Conservation (phyloP, 163 green algal genomes). For the Scenedesmus sp. region DNA sequence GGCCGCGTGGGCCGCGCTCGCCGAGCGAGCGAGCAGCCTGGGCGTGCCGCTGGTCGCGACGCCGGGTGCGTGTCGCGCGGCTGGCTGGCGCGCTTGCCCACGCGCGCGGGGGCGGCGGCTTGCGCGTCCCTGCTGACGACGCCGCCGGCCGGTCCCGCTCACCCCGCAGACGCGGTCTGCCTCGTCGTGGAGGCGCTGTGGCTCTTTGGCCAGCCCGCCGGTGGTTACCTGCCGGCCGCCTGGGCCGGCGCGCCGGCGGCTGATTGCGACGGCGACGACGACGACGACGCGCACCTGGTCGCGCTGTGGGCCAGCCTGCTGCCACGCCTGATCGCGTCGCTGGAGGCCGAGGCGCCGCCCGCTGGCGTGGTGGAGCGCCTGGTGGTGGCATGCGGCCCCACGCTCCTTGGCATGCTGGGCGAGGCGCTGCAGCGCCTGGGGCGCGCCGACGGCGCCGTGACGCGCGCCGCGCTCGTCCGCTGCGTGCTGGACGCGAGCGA, state of each 20-base stretch:
- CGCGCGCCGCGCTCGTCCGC: slow-evolving; percentile 13
- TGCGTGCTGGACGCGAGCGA: neutral
- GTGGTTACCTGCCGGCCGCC: neutral
- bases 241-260: neutral
- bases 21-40: neutral
- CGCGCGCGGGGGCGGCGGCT: too few relatives aligned
- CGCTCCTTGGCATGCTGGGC: slow-evolving; percentile 25
- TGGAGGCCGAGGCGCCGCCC: neutral
- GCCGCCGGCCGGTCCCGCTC: too few relatives aligned
- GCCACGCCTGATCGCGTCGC: neutral
- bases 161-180: slow-evolving; percentile 5
- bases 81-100: neutral
- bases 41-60: neutral
- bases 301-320: slow-evolving; percentile 6
- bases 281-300: neutral
- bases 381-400: neutral
- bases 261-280: too few relatives aligned
- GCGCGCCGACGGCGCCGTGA: neutral
- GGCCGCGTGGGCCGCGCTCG: neutral
- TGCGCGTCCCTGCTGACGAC: too few relatives aligned
- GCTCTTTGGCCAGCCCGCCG: slow-evolving; percentile 18
- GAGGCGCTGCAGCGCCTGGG: slow-evolving; percentile 14
- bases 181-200: slow-evolving; percentile 15
- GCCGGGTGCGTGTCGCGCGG: neutral
- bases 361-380: neutral